Base-by-base conservation (phyloP, 2,329 filamentous ascomycete species). In the Cercospora berteroae region DNA sequence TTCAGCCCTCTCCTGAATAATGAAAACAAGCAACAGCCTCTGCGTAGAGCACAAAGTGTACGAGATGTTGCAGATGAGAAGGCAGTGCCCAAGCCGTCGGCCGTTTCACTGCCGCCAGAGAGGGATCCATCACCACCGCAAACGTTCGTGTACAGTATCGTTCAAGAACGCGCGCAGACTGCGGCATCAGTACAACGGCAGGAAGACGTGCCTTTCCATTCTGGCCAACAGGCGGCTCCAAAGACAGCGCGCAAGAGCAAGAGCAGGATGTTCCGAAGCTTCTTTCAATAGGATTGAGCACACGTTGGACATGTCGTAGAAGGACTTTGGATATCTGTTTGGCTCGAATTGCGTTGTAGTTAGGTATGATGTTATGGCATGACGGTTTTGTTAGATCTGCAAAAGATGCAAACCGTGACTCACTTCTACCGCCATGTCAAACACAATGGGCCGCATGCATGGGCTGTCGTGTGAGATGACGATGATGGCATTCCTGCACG, bases 1-100 rank as follows among this genome's bases (percentile, higher is more conserved):
- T 77, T 77, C 68, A 76, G 70, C 25, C 76, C 76, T 9, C 44
- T 75, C 57, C 64, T 75, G 16, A 66, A 70, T 36, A 68, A 64
- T 44, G 71, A 74, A 58, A 71, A 72, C 59, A 71, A 74, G 67
- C 62, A 71, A 10, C 64, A 71, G 9, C 60, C 56, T 5, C 52
- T 77, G 48, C 72, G 73, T 25, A 72, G 74, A 60, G 70, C 75
- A n/a, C 74, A 77, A 64, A 77, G 76, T 60, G 75, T 77, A 1
- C 67, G 71, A 42, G 72, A 72, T 56, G 67, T 66, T 9, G 58
- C 42, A 12, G 67, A 69, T 36, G 64, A 64, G 8, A 23, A 42
- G 20, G 29, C 44, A 12, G n/a, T 58, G 8, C 52, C 63, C 8
- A 29, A 59, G 16, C 36, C 63, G 5, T 64, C 64, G 39, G 64